Base-by-base conservation (phyloP, 2,329 filamentous ascomycete species). In the Diaporthe longicolla region DNA sequence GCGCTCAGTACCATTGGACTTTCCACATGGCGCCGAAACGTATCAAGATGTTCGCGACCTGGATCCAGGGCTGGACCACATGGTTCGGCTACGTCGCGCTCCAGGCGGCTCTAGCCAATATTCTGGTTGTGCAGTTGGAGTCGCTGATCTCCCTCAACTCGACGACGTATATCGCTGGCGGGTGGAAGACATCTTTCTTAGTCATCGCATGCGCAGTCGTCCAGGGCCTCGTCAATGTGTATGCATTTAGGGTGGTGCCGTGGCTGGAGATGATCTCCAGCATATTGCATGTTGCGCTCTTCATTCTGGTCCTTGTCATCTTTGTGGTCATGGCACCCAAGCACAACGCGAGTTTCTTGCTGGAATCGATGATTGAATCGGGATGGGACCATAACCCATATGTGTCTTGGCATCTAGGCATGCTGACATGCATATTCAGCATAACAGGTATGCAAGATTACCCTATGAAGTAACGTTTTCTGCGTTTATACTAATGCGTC, bases 1-100 rank as follows among this genome's bases (percentile, higher is more conserved):
- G 83, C 8, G 84, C 82, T 4, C 83, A 84, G 73, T 85, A 85
- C 74, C 83, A 85, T 75, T 85, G 83, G 83, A 85, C 83, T 7
- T 78, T 79, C 19, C 50, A 55, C 52, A 43, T 70, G 68, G 63
- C 73, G 0, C 43, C 70, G 1, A n/a, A 50, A 8, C 70, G 52
- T 2, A 70, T 70, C 21, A 69, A 45, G 26, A 40, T 68, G 29
- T 57, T 58, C 26, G 68, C 68, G 10, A 75, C 76, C 3, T 75
- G 72, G 35, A 24, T 76, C 2, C 76, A 76, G 69, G 83, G 82
- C 10, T 85, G 83, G 83, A 77, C 84, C 13, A 85, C 83, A 1
- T 85, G 83, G 83, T 83, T 84, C 59, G 82, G 81, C 54, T 85
- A 84, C 81, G 79, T 84, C n/a, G 80, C 81, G 9, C 76, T 81